Evolutionary conservation across 116 monocot species (phyloP), one percentile per base, ranked within the genome.

Genomic region (Zostera marina): DNA sequence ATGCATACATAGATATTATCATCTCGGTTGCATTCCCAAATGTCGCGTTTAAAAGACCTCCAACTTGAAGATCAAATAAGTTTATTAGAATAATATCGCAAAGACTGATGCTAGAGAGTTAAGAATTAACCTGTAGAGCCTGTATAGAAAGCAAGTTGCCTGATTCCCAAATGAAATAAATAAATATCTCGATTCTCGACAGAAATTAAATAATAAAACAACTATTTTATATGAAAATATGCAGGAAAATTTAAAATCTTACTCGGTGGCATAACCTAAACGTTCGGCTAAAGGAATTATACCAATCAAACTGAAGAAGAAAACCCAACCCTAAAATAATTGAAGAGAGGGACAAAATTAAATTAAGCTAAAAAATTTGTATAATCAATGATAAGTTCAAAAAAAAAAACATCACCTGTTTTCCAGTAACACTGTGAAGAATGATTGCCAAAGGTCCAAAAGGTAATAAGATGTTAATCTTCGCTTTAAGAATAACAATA

Each of bases 21-120:
- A 94, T 94, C 57, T 94, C 94, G 9, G 94, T 94, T 3, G 94
- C 94, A 82, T 94, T 94, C 38, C 94, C 94, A 76, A 94, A 94
- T 48, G 94, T 94, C 47, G 94, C 94, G 77, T 94, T 94, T 69
- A 94, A 54, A 40, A 94, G 84, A 11, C 88, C 88, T 5, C 94
- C 94, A 74, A 88, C 94, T 88, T 73, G 65, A 74, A 7, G 56
- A 53, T 10, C 12, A 11, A 45, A 45, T 0, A 11, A 5, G 14
- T 3, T 14, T 45, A 11, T 11, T 11, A 11, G 44, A 45, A 11
- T 32, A 32, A 32, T 32, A 32, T 32, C 5, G 2, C 32, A 32
- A 32, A 32, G 32, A 32, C 32, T 32, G 32, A 32, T 9, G 7
- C 5, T 11, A 23, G 25, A 17, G 7, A 24, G 22, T 8, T 40